Conservation (phyloP, 2,329 filamentous ascomycete genomes). For the Aspergillus viridinutans region DNA sequence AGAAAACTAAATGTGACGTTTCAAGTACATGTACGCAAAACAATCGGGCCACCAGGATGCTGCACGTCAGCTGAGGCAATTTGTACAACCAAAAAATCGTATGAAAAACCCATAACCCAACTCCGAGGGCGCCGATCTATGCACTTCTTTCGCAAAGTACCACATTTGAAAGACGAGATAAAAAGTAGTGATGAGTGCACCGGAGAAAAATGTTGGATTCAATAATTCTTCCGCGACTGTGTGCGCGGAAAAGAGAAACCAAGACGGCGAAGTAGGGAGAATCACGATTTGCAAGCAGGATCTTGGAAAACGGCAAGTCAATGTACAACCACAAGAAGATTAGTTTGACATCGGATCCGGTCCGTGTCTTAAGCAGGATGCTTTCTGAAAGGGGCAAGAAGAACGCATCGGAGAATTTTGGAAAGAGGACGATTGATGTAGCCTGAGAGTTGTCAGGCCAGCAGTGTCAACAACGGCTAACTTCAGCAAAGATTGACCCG, state of each 20-base stretch:
- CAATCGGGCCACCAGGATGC: background rate
- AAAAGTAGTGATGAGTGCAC: background rate
- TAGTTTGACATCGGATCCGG: slow-evolving; percentile 16
- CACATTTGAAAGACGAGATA: slow-evolving; percentile 1
- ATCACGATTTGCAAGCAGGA: background rate
- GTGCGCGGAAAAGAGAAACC: background rate
- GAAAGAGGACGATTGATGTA: background rate
- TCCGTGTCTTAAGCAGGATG: slow-evolving; percentile 11
- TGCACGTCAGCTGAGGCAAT: slow-evolving; percentile 5
- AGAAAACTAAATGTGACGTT: slow-evolving; percentile 1
- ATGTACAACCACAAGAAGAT: slow-evolving; percentile 7
- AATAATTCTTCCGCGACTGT: background rate
- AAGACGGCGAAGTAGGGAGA: background rate
- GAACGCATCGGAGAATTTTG: background rate
- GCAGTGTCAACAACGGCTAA: slow-evolving; percentile 2
- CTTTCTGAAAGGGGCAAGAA: background rate
- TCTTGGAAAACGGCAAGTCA: background rate
- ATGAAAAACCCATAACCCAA: slow-evolving; percentile 13
- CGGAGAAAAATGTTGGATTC: background rate
- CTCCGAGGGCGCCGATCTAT: slow-evolving; percentile 24
- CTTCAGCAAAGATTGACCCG: background rate
- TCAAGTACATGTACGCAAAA: background rate
- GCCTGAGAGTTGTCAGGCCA: slow-evolving; percentile 8
- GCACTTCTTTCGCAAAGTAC: slow-evolving; percentile 15
- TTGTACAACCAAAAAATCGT: slow-evolving; percentile 14